A percentile compares a stretch with the other conserved stretches of the same genome.
Conservation (phyloP, 2,329 filamentous ascomycete genomes). For the Cadophora malorum region DNA sequence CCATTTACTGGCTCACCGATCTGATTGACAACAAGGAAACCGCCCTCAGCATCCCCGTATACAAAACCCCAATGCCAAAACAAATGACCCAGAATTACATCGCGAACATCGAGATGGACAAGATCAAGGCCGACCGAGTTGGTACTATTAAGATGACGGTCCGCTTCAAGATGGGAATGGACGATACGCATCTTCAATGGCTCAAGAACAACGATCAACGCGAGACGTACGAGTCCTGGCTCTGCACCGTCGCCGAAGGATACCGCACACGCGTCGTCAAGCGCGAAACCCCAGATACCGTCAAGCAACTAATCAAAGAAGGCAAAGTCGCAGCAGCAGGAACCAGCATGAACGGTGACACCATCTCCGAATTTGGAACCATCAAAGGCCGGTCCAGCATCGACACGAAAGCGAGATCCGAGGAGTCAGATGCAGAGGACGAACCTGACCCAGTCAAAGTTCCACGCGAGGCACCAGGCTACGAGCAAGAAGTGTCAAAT, state of each 20-base stretch:
- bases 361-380: conserved; percentile 14
- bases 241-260: conserved; percentile 32
- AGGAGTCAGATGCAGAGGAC: conserved; percentile 22
- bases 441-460: conserved; percentile 27
- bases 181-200: conserved; percentile 32
- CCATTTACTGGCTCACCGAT: conserved; percentile 33
- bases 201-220: conserved; percentile 32
- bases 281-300: conserved; percentile 26
- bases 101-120: conserved; percentile 24
- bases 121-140: conserved; percentile 28
- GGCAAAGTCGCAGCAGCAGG: conserved; percentile 22
- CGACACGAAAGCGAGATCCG: conserved; percentile 4
- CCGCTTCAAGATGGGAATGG: conserved; percentile 36
- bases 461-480: conserved; percentile 29
- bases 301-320: conserved; percentile 26
- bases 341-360: conserved; percentile 15
- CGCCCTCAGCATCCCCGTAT: conserved; percentile 26
- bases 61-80: conserved; percentile 31
- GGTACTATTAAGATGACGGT: conserved; percentile 28
- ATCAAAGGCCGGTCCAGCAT: conserved; percentile 16
- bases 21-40: conserved; percentile 32
- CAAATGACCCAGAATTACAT: conserved; percentile 34
- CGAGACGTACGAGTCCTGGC: conserved; percentile 32
- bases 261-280: conserved; percentile 32
- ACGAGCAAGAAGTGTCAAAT: conserved; percentile 31